Evolutionary conservation across 192 early-diverging fungal genomes (phyloP).

Genomic region (Podila clonocystis): DNA sequence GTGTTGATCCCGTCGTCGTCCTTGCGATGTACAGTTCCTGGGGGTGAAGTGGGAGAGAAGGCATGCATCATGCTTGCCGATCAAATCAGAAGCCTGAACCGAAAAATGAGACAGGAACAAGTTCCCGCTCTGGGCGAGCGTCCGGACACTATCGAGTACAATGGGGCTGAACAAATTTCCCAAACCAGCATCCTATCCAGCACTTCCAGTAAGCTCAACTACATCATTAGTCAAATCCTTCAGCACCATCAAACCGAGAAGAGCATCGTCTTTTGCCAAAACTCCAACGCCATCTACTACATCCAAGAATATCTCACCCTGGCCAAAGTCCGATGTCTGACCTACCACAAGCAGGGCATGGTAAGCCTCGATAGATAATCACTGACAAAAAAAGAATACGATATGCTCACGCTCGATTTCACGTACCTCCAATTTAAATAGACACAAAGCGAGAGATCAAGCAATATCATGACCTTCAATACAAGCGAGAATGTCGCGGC

Average conservation of each 20-base stretch:
- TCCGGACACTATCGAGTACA: background rate
- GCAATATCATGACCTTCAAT: slow-evolving; percentile 70
- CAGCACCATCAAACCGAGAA: slow-evolving; percentile 65
- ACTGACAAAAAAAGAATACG: no score
- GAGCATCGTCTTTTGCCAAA: slow-evolving; percentile 68
- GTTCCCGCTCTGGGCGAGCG: background rate
- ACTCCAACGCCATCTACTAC: slow-evolving; percentile 62
- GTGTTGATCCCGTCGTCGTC: no score
- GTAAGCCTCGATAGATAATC: slow-evolving; percentile 16
- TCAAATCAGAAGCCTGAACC: slow-evolving; percentile 5
- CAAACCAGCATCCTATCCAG: slow-evolving; percentile 42
- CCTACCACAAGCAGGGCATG: slow-evolving; percentile 61
- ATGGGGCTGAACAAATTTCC: no score
- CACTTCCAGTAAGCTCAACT: slow-evolving; percentile 66
- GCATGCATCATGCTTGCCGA: slow-evolving; percentile 14
- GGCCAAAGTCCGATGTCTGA: slow-evolving; percentile 60
- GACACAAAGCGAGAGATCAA: slow-evolving; percentile 52
- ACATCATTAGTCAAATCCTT: no score
- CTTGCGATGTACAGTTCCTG: no score
- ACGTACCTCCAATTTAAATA: no score
- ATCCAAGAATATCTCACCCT: slow-evolving; percentile 59
- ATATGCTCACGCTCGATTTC: no score
- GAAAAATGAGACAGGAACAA: background rate
- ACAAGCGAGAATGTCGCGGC: slow-evolving; percentile 55
- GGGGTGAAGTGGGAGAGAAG: slow-evolving; percentile 63